A percentile compares a stretch with the other conserved stretches of the same genome.
Conservation (phyloP, 371 early-diverging fungal genomes). For the Blyttiomyces sp. region DNA sequence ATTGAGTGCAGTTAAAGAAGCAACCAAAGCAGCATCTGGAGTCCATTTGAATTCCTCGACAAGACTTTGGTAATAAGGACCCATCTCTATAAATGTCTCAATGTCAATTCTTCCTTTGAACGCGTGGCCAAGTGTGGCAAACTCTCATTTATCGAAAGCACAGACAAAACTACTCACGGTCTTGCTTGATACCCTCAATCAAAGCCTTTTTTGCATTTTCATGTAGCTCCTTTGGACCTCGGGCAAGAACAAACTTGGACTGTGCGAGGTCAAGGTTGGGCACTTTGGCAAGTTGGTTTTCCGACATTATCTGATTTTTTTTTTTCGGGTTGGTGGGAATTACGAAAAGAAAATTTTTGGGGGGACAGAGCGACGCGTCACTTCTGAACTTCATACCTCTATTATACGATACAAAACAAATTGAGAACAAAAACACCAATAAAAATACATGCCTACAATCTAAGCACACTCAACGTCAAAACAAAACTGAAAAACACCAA, state of each 20-base stretch:
- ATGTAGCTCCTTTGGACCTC: conserved; percentile 53
- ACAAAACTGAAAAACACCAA: not conserved
- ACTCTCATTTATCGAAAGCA: no score
- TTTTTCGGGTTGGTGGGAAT: not conserved
- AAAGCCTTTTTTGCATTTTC: conserved; percentile 62
- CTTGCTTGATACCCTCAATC: conserved; percentile 60
- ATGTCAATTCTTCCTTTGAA: no score
- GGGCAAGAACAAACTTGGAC: conserved; percentile 62
- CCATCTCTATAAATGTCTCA: no score
- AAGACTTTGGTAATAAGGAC: conserved; percentile 70
- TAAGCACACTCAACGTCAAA: not conserved
- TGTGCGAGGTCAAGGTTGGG: conserved; percentile 77
- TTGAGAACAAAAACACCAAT: not conserved
- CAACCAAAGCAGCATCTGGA: conserved; percentile 22
- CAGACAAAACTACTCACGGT: no score
- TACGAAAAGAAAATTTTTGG: no score
- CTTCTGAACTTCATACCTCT: not conserved
- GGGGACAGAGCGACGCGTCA: no score
- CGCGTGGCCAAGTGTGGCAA: no score
- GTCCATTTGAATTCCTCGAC: conserved; percentile 62
- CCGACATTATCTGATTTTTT: not conserved
- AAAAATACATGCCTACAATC: not conserved
- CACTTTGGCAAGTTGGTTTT: no score
- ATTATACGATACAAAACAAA: not conserved
- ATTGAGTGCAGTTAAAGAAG: conserved; percentile 62